Conservation (phyloP, 305 asterid species). For the Solanum hybrid region DNA sequence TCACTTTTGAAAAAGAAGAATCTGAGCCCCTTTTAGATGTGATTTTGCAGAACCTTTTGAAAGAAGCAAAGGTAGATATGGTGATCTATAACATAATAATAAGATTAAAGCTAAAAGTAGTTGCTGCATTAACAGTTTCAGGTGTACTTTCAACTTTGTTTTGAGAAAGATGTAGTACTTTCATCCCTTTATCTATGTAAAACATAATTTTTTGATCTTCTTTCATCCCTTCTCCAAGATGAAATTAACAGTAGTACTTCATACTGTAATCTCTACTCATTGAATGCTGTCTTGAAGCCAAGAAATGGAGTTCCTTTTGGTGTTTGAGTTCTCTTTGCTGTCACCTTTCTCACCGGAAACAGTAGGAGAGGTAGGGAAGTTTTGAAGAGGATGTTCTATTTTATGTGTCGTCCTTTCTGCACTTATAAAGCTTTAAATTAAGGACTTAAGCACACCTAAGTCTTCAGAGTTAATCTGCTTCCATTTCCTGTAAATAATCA, state of each 20-base stretch:
- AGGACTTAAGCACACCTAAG: neutral
- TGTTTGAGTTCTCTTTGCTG: neutral
- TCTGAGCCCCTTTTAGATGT: conserved; percentile 60
- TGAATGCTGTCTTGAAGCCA: neutral
- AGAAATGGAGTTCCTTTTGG: neutral
- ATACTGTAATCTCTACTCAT: neutral
- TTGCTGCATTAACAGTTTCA: neutral
- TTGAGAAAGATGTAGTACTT: neutral
- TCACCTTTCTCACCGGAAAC: neutral
- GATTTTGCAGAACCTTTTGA: conserved; percentile 61
- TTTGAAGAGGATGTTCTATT: neutral
- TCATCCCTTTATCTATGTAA: neutral
- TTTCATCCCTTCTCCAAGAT: neutral
- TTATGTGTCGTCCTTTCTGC: neutral
- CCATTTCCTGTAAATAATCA: neutral
- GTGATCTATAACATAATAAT: neutral
- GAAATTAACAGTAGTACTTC: neutral
- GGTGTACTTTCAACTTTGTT: neutral
- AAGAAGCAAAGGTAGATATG: conserved; percentile 50
- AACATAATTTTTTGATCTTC: neutral
- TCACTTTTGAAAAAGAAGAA: conserved; percentile 21
- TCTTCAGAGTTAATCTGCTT: neutral
- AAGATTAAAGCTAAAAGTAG: neutral
- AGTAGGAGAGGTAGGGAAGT: neutral
- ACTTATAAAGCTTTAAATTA: neutral